These are phyloP conservation scores for Chlorella vulgaris DNA, from an alignment of 139 green algal species.

Conservation along the genomic window DNA sequence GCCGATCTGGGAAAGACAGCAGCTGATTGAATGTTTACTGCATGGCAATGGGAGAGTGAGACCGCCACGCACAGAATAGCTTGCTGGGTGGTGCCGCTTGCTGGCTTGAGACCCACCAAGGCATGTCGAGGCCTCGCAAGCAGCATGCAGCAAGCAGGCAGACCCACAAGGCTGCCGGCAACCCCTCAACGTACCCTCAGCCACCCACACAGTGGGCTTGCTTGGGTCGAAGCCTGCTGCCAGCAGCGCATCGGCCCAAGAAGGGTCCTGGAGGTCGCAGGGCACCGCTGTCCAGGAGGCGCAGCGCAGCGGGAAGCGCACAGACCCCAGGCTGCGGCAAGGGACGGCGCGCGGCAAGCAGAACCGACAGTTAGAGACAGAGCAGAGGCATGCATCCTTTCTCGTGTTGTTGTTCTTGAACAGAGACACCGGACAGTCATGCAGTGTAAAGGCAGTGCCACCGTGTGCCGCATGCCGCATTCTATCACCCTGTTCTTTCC, in stretches of 20 bases:
- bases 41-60: too few relatives aligned
- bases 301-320: background rate
- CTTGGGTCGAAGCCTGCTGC: constrained; percentile 30
- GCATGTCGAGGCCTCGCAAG: background rate
- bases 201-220: constrained; percentile 36
- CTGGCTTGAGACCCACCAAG: too few relatives aligned
- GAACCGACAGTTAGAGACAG: background rate
- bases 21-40: too few relatives aligned
- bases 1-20: too few relatives aligned
- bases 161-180: too few relatives aligned
- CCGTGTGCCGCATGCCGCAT: too few relatives aligned
- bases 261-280: constrained; percentile 4
- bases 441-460: too few relatives aligned
- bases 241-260: constrained; percentile 16
- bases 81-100: too few relatives aligned
- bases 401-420: too few relatives aligned
- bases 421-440: too few relatives aligned
- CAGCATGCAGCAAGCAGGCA: background rate
- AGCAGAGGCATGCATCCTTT: constrained; percentile 1
- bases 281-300: constrained; percentile 4
- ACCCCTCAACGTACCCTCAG: constrained; percentile 2
- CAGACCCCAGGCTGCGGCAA: background rate
- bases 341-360: background rate
- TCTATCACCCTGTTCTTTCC: too few relatives aligned
- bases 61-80: too few relatives aligned